These are phyloP conservation scores for Jamesozyma spencerorum DNA, from an alignment of 805 yeast genomes.

Conservation along the genomic window DNA sequence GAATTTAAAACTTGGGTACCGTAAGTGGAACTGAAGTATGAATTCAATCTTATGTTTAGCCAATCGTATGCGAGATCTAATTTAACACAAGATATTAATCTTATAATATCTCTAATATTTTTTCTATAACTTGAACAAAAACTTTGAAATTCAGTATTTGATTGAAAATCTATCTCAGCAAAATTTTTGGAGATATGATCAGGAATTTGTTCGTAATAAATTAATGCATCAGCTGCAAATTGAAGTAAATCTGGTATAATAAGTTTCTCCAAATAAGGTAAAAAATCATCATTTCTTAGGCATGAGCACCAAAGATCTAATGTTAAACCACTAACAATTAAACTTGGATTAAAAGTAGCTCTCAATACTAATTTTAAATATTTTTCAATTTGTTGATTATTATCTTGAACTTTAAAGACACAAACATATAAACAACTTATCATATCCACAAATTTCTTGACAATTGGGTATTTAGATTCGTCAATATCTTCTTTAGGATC, in stretches of 20 bases:
- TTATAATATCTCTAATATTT: conserved; percentile 80
- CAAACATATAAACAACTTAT: conserved; percentile 36
- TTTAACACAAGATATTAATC: conserved; percentile 77
- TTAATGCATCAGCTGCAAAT: conserved; percentile 64
- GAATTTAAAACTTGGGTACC: conserved; percentile 58
- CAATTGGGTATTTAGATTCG: conserved; percentile 68
- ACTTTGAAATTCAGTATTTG: conserved; percentile 65
- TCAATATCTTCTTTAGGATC: conserved; percentile 60
- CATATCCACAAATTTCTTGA: conserved; percentile 90
- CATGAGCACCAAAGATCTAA: conserved; percentile 92
- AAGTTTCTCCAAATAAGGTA: conserved; percentile 37
- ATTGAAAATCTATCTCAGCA: conserved; percentile 81
- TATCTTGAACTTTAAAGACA: conserved; percentile 49
- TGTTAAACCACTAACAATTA: conserved; percentile 84
- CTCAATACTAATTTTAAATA: conserved; percentile 68
- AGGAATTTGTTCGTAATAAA: conserved; percentile 64
- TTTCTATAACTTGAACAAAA: conserved; percentile 75
- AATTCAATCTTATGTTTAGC: conserved; percentile 65
- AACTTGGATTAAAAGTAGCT: conserved; percentile 75
- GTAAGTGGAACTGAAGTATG: conserved; percentile 58
- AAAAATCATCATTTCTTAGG: conserved; percentile 67
- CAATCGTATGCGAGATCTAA: conserved; percentile 76
- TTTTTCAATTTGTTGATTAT: conserved; percentile 48
- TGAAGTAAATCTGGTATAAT: conserved; percentile 59
- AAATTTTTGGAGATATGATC: conserved; percentile 55